Base-by-base conservation (phyloP, 1,139 yeast species). In the Kodamaea sp. region DNA sequence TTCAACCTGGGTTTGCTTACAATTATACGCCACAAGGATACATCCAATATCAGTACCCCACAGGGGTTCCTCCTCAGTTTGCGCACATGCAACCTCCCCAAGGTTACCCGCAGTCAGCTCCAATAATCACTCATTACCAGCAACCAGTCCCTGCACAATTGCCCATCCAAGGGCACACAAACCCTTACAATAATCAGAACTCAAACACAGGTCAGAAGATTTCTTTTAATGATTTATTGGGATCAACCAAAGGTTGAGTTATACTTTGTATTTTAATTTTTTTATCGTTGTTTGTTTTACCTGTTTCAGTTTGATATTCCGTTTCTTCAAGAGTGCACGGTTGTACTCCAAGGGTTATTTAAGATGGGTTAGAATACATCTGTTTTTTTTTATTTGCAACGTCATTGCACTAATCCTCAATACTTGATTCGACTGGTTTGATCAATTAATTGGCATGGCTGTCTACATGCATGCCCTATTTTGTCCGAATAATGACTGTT, bases 151-250 rank as follows among this genome's bases (percentile, higher is more conserved):
- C 43, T 22, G 19, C 19, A 16, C 35, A 35, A 15, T 20, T 22
- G 14, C 37, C 34, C 4, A 23, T 19, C 5, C 33, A 25, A 2
- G 38, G 32, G 4, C 30, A 18, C 6, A 12, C 26, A 8, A 25
- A 22, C 24, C 32, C 29, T 11, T n/a, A 19, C 25, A 26, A 19
- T n/a, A 27, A 26, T 15, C 27, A 29, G 13, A 33, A 45, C 24
- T 73, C 69, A 24, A 31, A 26, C 22, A 28, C 13, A 7, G 39
- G 36, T 5, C 73, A 68, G 37, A 64, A 61, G 50, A 66, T 70
- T 37, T 57, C 69, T 15, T 69, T 69, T 38, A 63, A 64, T 44
- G 73, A 70, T 20, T 59, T 69, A 43, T 52, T 70, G 41, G 63
- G 70, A 22, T 63, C 70, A 8, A 53, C 63, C 29, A 63, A 63